Evolutionary conservation across 306 rosid species (phyloP), one percentile per base, ranked within the genome.

Genomic region (Medicago ruthenica): DNA sequence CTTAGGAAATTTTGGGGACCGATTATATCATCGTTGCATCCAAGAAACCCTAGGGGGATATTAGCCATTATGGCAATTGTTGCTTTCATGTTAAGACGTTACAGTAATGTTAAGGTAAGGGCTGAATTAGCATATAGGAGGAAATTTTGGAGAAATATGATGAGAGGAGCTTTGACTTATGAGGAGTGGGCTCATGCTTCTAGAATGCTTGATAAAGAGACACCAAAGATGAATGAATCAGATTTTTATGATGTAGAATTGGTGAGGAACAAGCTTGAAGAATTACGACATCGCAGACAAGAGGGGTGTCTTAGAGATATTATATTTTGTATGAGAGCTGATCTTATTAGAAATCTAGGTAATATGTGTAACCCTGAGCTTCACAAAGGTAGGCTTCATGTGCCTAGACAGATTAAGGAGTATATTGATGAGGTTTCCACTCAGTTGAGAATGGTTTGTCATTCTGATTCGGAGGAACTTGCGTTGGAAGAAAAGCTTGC

Each of bases 131-230:
- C 93, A 10, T 95, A 92, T 50, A 87, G 97, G 78, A 89, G 99
- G 81, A 92, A 92, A 18, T 92, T 95, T 71, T 95, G 99, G 99
- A 86, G 91, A 80, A 95, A 95, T 60, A 86, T 95, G 97, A 95
- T 95, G 97, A 85, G 92, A 84, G 17, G 91, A 39, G 99, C 99
- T 3, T 82, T 92, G 88, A 86, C 92, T 34, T 92, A 95, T 60
- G 99, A 95, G 89, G 99, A 95, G 78, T 95, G 99, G 99, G 96
- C 97, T 81, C 96, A 95, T 87, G 99, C 93, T 66, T 96, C 99
- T 71, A 95, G 86, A 86, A 95, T 95, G 99, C 96, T 95, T 76
- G 99, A 95, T 76, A 92, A 88, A 48, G 97, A 90, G 85, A 89
- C 99, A 68, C 90, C 90, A 7, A 95, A 76, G 85, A 74, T 92